phyloP scores from a whole-genome alignment of 805 yeast genomes.

The Ogataea pini region DNA sequence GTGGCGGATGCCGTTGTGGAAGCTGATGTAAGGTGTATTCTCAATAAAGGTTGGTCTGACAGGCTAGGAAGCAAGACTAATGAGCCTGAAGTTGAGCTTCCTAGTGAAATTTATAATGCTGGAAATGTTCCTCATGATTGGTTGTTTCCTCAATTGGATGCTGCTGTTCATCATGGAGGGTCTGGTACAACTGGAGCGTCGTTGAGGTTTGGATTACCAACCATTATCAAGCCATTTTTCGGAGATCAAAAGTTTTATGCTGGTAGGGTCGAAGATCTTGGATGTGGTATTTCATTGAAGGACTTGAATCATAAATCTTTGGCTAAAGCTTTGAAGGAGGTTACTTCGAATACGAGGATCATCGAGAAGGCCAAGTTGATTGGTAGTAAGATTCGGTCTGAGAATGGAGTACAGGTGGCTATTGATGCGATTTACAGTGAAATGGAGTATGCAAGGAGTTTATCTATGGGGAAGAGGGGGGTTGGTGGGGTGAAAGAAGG shows the following conservation, averaged over 20 bases:
- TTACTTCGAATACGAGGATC: slow-evolving; percentile 64
- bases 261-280: slow-evolving; percentile 80
- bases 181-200: slow-evolving; percentile 96
- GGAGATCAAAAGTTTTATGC: slow-evolving; percentile 97
- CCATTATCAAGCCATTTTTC: slow-evolving; percentile 89
- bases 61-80: slow-evolving; percentile 45
- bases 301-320: slow-evolving; percentile 66
- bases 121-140: slow-evolving; percentile 90
- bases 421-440: slow-evolving; percentile 77
- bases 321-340: slow-evolving; percentile 67
- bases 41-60: slow-evolving; percentile 95
- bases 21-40: slow-evolving; percentile 81
- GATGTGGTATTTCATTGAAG: slow-evolving; percentile 73
- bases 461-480: slow-evolving; percentile 49
- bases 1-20: slow-evolving; percentile 75
- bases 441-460: slow-evolving; percentile 69
- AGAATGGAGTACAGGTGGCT: slow-evolving; percentile 79
- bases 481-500: slow-evolving; percentile 18
- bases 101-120: slow-evolving; percentile 64
- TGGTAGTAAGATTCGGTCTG: slow-evolving; percentile 65
- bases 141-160: slow-evolving; percentile 87
- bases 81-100: slow-evolving; percentile 51
- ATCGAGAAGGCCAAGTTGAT: slow-evolving; percentile 64
- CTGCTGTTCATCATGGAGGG: slow-evolving; percentile 97
- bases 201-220: slow-evolving; percentile 81